phyloP scores from a whole-genome alignment of 495 filamentous ascomycete species.

The Astrothelium subdiscretum region DNA sequence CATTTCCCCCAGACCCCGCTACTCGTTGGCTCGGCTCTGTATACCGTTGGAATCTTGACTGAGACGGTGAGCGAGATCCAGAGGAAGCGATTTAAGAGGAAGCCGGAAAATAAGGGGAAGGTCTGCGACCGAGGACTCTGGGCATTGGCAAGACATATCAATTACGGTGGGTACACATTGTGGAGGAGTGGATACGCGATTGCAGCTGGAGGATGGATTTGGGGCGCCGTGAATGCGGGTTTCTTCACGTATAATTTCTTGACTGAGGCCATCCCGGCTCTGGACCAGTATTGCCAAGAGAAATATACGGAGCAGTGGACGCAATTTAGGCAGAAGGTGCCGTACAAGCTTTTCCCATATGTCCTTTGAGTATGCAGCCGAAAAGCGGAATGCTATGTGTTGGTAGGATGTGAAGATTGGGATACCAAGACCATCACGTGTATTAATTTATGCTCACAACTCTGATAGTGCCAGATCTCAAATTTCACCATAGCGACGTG shows the following conservation, averaged over 20 bases:
- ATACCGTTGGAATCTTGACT: slow-evolving; percentile 13
- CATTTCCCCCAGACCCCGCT: slow-evolving; percentile 20
- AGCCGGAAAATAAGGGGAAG: slow-evolving; percentile 21
- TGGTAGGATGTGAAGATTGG: no score
- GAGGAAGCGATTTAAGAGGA: slow-evolving; percentile 11
- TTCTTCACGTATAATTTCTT: slow-evolving; percentile 13
- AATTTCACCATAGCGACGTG: no score
- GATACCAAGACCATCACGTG: no score
- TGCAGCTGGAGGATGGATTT: slow-evolving; percentile 21
- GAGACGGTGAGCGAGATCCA: slow-evolving; percentile 19
- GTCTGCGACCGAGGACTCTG: slow-evolving; percentile 16
- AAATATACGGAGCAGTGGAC: slow-evolving; percentile 19
- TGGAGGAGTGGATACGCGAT: slow-evolving; percentile 21
- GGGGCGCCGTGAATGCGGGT: slow-evolving; percentile 8
- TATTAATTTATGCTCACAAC: no score
- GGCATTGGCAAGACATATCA: slow-evolving; percentile 18
- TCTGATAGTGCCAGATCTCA: no score
- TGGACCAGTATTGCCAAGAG: slow-evolving; percentile 18
- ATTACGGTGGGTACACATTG: slow-evolving; percentile 22
- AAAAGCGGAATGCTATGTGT: no score
- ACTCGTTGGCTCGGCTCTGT: slow-evolving; percentile 18
- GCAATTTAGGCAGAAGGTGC: slow-evolving; percentile 14
- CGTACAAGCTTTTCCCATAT: slow-evolving; percentile 20
- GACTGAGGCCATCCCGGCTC: slow-evolving; percentile 11
- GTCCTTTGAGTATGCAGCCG: slow-evolving; percentile 13